These are phyloP conservation scores for Apiotrichum laibachii DNA, from an alignment of 1,284 basidiomycete species.

Conservation along the genomic window DNA sequence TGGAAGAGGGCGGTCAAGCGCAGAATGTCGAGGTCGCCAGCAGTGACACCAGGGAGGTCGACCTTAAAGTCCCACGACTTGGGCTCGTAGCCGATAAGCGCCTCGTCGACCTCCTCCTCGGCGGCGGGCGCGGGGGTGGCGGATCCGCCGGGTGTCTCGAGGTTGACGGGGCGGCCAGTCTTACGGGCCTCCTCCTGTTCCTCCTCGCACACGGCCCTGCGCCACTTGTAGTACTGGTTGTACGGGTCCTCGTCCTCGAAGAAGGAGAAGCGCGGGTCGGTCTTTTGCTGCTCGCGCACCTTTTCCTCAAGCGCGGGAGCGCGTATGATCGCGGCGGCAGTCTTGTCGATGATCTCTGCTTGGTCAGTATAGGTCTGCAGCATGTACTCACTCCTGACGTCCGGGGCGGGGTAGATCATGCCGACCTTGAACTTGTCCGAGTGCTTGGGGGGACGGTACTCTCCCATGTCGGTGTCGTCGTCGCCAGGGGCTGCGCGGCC, in stretches of 20 bases:
- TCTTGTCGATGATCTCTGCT: conserved; percentile 90
- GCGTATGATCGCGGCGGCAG: conserved; percentile 87
- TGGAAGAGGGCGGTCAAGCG: conserved; percentile 95
- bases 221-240: conserved; percentile 92
- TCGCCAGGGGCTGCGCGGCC: conserved; percentile 20
- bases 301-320: conserved; percentile 89
- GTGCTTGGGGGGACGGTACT: conserved; percentile 50
- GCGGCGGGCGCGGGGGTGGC: conserved; percentile 29
- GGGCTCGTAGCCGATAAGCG: conserved; percentile 64
- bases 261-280: conserved; percentile 95
- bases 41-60: conserved; percentile 83
- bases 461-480: conserved; percentile 29
- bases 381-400: conserved; percentile 73
- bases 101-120: conserved; percentile 54
- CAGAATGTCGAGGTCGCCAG: conserved; percentile 86
- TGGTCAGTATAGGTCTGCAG: conserved; percentile 8
- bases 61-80: conserved; percentile 79
- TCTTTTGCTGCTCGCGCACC: conserved; percentile 88
- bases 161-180: not conserved
- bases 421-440: conserved; percentile 68
- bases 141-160: conserved; percentile 13
- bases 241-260: conserved; percentile 88
- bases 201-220: conserved; percentile 64
- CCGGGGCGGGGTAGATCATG: conserved; percentile 85
- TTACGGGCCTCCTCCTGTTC: conserved; percentile 62